Evolutionary conservation across 106 monocot species (phyloP).

Genomic region (Dendrobium chrysotoxum): DNA sequence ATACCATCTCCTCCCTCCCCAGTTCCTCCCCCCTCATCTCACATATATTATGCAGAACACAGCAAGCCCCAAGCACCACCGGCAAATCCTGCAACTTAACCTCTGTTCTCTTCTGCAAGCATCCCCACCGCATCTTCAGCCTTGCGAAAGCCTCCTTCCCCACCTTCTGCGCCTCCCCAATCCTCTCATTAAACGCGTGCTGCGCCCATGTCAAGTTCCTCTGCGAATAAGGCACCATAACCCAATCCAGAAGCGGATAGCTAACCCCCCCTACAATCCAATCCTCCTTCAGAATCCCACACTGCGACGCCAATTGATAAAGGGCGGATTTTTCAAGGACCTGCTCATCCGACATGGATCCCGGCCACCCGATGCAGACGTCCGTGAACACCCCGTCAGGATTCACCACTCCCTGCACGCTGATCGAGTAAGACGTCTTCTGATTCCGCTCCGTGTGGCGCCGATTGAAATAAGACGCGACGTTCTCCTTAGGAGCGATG

Average conservation of each 20-base stretch:
- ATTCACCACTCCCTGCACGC: slow-evolving; percentile 79
- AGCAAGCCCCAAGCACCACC: slow-evolving; percentile 77
- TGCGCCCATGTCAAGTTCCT: slow-evolving; percentile 88
- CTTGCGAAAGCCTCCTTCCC: slow-evolving; percentile 58
- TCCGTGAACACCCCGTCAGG: slow-evolving; percentile 69
- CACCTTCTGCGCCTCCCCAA: slow-evolving; percentile 46
- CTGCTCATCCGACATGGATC: slow-evolving; percentile 62
- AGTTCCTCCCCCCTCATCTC: slow-evolving; percentile 56
- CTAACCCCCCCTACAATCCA: slow-evolving; percentile 66
- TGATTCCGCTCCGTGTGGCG: slow-evolving; percentile 83
- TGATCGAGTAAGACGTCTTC: slow-evolving; percentile 82
- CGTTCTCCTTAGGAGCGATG: slow-evolving; percentile 81
- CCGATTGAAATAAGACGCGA: slow-evolving; percentile 72
- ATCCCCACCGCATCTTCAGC: slow-evolving; percentile 80
- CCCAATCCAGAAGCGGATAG: slow-evolving; percentile 79
- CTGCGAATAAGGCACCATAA: slow-evolving; percentile 74
- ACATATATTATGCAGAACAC: slow-evolving; percentile 89
- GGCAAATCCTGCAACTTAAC: slow-evolving; percentile 84
- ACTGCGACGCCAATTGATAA: slow-evolving; percentile 24
- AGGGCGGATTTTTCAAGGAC: slow-evolving; percentile 65
- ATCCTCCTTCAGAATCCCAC: slow-evolving; percentile 19
- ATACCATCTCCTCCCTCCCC: slow-evolving; percentile 29
- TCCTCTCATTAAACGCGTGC: slow-evolving; percentile 80
- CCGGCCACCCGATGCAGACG: slow-evolving; percentile 76
- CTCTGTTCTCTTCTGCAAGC: slow-evolving; percentile 91